A percentile compares a stretch with the other conserved stretches of the same genome.
These are phyloP conservation scores for Ilyonectria robusta DNA, from an alignment of 2,329 filamentous ascomycete species.

Conservation along the genomic window DNA sequence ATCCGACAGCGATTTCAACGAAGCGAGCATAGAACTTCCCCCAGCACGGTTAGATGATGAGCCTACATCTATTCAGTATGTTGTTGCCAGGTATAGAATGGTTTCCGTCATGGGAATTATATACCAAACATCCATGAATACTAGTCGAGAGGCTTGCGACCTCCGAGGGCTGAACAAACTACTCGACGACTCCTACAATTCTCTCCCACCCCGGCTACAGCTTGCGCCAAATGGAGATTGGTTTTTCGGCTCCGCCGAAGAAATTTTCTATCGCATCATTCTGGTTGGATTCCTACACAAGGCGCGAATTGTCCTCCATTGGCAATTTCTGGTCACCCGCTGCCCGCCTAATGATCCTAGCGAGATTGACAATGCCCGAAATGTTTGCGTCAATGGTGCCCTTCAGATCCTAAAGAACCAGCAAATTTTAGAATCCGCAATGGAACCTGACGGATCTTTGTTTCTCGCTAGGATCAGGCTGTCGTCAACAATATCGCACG, in stretches of 20 bases:
- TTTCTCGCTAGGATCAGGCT: neutral
- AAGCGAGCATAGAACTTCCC: neutral
- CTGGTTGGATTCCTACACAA: no score
- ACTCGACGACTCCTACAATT: no score
- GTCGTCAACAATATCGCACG: slow-evolving; percentile 4
- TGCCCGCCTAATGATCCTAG: no score
- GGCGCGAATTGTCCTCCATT: no score
- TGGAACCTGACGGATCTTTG: neutral
- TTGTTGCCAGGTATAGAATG: slow-evolving; percentile 17
- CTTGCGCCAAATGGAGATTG: no score
- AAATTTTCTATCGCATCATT: no score
- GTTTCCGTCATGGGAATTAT: slow-evolving; percentile 13
- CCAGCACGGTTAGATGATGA: neutral
- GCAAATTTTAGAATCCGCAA: slow-evolving; percentile 1
- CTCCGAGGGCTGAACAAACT: no score
- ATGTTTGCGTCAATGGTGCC: neutral
- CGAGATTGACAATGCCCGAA: neutral
- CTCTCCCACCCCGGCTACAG: no score
- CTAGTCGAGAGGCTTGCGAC: no score
- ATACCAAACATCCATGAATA: neutral
- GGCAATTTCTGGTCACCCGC: neutral
- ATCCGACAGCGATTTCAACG: slow-evolving; percentile 20
- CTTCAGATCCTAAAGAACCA: slow-evolving; percentile 10
- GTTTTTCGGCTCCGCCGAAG: no score
- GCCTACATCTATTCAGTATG: neutral